These are phyloP conservation scores for Diplodia corticola DNA, from an alignment of 2,329 filamentous ascomycete genomes.

Conservation along the genomic window DNA sequence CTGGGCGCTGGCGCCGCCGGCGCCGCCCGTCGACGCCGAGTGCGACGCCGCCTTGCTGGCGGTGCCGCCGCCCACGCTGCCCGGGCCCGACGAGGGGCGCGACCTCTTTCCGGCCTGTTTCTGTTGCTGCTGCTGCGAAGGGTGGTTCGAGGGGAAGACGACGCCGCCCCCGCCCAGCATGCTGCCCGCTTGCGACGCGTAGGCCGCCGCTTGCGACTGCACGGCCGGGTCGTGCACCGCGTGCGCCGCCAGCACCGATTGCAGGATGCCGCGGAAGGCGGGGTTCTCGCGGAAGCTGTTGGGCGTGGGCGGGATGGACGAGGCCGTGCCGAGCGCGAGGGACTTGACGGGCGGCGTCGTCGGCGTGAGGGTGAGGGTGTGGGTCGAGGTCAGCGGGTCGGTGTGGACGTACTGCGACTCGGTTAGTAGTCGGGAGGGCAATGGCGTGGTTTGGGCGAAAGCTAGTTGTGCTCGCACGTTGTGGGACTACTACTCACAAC, in stretches of 20 bases:
- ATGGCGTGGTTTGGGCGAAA: background rate
- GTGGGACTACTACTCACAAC: constrained; percentile 34
- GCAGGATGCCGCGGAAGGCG: constrained; percentile 57
- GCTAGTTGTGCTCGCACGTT: no score
- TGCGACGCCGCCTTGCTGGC: constrained; percentile 41
- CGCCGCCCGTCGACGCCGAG: constrained; percentile 54
- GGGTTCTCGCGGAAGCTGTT: constrained; percentile 58
- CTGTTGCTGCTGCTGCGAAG: background rate
- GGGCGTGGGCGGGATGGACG: constrained; percentile 57
- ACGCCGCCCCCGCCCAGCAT: constrained; percentile 54
- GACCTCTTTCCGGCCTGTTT: constrained; percentile 25
- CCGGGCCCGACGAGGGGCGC: constrained; percentile 24
- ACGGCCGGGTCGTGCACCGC: constrained; percentile 58
- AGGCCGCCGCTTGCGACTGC: constrained; percentile 59
- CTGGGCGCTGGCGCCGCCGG: constrained; percentile 59
- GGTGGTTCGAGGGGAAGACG: constrained; percentile 38
- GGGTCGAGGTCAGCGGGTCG: constrained; percentile 45
- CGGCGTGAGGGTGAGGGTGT: constrained; percentile 59
- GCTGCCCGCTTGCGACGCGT: constrained; percentile 59
- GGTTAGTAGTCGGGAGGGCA: background rate
- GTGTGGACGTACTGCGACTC: constrained; percentile 5
- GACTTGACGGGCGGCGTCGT: constrained; percentile 54
- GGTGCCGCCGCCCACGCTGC: constrained; percentile 25
- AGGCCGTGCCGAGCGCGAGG: constrained; percentile 57
- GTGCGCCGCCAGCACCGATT: constrained; percentile 56